Evolutionary conservation across 192 early-diverging fungal species (phyloP).

Genomic region (Allomyces javanicus): DNA sequence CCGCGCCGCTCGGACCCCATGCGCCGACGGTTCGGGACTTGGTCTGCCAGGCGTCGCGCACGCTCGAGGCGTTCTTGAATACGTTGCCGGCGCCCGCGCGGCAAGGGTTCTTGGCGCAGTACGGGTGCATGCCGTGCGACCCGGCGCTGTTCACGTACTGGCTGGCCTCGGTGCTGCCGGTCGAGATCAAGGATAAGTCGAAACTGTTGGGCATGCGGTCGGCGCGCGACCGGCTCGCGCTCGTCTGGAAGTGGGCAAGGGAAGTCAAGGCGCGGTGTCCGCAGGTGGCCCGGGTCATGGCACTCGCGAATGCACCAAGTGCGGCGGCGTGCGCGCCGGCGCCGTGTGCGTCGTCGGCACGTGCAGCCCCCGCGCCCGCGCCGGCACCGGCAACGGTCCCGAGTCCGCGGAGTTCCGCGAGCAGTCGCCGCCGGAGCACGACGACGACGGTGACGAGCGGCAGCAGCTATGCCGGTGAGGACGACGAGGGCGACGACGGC

Average conservation of each 20-base stretch:
- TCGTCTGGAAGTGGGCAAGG: slow-evolving; percentile 24
- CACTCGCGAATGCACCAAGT: too few relatives aligned
- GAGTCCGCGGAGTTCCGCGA: too few relatives aligned
- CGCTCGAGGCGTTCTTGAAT: background rate
- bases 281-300: too few relatives aligned
- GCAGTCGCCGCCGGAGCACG: too few relatives aligned
- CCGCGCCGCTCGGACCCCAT: background rate
- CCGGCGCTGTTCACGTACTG: slow-evolving; percentile 23
- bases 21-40: background rate
- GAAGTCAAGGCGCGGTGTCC: slow-evolving; percentile 7
- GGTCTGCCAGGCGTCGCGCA: background rate
- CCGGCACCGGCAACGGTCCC: too few relatives aligned
- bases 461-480: too few relatives aligned
- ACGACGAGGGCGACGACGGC: too few relatives aligned
- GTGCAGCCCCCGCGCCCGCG: too few relatives aligned
- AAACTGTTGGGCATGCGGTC: slow-evolving; percentile 16
- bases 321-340: too few relatives aligned
- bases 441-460: too few relatives aligned
- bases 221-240: slow-evolving; percentile 21
- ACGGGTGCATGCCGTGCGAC: slow-evolving; percentile 20
- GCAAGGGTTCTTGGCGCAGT: slow-evolving; percentile 3
- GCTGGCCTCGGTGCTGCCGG: slow-evolving; percentile 26
- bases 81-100: background rate
- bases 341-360: too few relatives aligned
- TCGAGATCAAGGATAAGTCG: slow-evolving; percentile 20